Evolutionary conservation across 148 eudicot species (phyloP).

Genomic region (Chenopodium suecicum): DNA sequence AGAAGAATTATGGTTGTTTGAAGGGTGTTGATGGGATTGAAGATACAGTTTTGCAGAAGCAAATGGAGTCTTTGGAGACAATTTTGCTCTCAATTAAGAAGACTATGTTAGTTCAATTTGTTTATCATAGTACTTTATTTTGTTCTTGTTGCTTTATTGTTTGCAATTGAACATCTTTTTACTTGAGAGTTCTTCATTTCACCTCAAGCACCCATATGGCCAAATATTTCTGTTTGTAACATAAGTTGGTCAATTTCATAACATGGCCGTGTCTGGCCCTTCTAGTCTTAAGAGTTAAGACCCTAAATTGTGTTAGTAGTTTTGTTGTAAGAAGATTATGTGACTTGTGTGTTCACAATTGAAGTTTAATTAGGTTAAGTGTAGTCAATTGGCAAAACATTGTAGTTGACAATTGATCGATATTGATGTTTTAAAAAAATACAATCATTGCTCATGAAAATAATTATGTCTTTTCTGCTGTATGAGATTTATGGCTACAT

Average conservation of each 20-base stretch:
- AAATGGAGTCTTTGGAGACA: slow-evolving; percentile 65
- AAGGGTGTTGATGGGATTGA: slow-evolving; percentile 57
- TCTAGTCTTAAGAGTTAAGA: too few relatives aligned
- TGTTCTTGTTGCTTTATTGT: background rate
- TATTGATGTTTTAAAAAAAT: background rate
- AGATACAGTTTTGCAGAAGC: slow-evolving; percentile 54
- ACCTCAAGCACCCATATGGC: too few relatives aligned
- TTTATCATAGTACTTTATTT: background rate
- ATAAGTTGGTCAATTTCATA: too few relatives aligned
- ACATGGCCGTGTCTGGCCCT: too few relatives aligned
- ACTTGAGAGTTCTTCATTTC: too few relatives aligned
- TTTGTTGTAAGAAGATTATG: background rate
- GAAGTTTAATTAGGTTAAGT: too few relatives aligned
- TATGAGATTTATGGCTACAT: background rate
- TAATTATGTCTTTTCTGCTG: background rate
- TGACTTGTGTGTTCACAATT: background rate
- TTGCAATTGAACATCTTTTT: background rate
- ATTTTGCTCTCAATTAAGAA: slow-evolving; percentile 51
- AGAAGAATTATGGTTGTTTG: slow-evolving; percentile 63
- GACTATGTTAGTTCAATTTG: slow-evolving; percentile 54
- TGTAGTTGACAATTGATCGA: background rate
- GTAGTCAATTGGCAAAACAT: background rate
- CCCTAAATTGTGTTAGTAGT: background rate
- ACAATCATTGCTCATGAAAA: background rate
- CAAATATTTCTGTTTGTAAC: too few relatives aligned